Percentiles rank a stretch among this genome's conserved stretches.
Conservation (phyloP, 2,329 filamentous ascomycete species). For the Exophiala aquamarina region DNA sequence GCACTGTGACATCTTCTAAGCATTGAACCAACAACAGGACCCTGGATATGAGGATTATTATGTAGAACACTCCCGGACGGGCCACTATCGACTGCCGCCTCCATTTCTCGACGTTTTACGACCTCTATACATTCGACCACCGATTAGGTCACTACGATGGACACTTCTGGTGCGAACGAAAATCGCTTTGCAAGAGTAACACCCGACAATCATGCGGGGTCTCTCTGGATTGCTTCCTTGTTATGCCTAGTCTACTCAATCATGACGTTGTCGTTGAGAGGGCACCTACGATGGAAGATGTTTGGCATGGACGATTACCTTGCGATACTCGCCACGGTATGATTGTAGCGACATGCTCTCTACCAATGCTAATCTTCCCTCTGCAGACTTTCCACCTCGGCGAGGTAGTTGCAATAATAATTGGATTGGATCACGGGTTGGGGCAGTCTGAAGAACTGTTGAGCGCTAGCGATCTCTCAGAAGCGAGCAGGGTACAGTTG, state of each 20-base stretch:
- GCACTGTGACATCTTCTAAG: too few species aligned
- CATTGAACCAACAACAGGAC: too few species aligned
- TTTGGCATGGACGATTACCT: conserved; percentile 24
- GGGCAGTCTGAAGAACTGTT: conserved; percentile 25
- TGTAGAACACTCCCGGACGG: too few species aligned
- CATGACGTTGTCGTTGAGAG: conserved; percentile 20
- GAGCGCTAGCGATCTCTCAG: conserved; percentile 8
- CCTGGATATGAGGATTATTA: too few species aligned
- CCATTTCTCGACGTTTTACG: too few species aligned
- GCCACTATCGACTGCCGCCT: too few species aligned
- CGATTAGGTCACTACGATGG: conserved; percentile 12
- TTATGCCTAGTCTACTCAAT: conserved; percentile 25
- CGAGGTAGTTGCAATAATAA: conserved; percentile 28
- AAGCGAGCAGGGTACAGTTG: conserved; percentile 16
- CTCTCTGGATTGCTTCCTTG: conserved; percentile 23
- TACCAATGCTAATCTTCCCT: not conserved
- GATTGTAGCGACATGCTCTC: not conserved
- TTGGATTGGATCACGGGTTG: conserved; percentile 28
- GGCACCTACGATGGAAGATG: conserved; percentile 20
- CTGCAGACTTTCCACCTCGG: conserved; percentile 26
- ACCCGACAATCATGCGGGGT: conserved; percentile 23
- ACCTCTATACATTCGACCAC: not conserved
- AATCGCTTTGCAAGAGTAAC: conserved; percentile 23
- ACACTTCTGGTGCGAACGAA: not conserved
- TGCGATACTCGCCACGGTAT: conserved; percentile 18